Conservation (phyloP, 1,284 basidiomycete genomes). For the Volvariella volvacea region DNA sequence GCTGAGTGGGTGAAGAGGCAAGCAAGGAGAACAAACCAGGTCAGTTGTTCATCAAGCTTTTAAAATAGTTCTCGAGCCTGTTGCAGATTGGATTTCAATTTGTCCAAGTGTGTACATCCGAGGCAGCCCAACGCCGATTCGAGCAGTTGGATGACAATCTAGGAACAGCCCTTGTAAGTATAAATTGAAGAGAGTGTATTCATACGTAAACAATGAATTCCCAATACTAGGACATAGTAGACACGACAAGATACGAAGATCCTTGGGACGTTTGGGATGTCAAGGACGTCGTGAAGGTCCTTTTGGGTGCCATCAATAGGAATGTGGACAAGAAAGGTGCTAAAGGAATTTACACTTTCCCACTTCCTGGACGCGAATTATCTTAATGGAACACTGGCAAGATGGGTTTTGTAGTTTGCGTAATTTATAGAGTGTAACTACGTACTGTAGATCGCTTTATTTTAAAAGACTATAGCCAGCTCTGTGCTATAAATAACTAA, state of each 20-base stretch:
- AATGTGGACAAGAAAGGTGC: slow-evolving; percentile 30
- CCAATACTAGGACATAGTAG: slow-evolving; percentile 47
- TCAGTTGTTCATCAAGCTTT: too few species aligned
- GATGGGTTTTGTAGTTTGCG: too few species aligned
- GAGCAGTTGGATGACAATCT: slow-evolving; percentile 39
- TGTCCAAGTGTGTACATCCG: slow-evolving; percentile 48
- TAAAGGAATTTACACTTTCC: too few species aligned
- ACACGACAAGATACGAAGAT: slow-evolving; percentile 45
- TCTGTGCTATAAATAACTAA: too few species aligned
- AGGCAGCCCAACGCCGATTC: slow-evolving; percentile 37
- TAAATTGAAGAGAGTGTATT: background rate
- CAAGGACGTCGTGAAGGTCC: slow-evolving; percentile 35
- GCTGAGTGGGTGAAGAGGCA: slow-evolving; percentile 42
- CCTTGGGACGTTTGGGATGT: slow-evolving; percentile 25
- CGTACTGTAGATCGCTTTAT: too few species aligned
- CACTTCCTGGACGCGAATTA: too few species aligned
- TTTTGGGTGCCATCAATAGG: slow-evolving; percentile 54
- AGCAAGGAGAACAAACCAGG: slow-evolving; percentile 36
- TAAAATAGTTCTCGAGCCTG: background rate
- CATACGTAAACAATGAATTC: background rate
- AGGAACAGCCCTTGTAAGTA: background rate
- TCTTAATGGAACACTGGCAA: too few species aligned
- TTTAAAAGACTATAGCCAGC: too few species aligned
- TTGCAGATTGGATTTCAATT: slow-evolving; percentile 53
- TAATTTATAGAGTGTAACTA: too few species aligned